A percentile compares a stretch with the other conserved stretches of the same genome.
Conservation (phyloP, 495 filamentous ascomycete genomes). For the Oleoguttula mirabilis region DNA sequence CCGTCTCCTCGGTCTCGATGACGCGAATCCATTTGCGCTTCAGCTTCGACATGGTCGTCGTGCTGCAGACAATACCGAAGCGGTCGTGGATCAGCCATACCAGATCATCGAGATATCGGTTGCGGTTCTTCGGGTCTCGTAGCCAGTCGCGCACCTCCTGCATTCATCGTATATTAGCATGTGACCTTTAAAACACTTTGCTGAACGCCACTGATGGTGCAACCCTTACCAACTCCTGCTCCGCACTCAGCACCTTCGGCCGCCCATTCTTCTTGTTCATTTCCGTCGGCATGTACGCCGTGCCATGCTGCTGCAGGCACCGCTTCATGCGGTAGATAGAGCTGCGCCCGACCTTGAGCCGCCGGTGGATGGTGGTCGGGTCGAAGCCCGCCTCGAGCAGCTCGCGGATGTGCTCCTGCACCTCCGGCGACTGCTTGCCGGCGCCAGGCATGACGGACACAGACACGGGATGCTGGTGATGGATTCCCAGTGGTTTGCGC, state of each 20-base stretch:
- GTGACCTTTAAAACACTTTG: background rate
- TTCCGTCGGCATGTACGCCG: constrained; percentile 15
- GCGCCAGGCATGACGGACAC: constrained; percentile 15
- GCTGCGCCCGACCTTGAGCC: constrained; percentile 17
- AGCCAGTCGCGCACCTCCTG: constrained; percentile 21
- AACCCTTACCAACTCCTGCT: constrained; percentile 17
- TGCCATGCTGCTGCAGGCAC: constrained; percentile 17
- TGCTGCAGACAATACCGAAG: constrained; percentile 18
- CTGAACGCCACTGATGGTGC: background rate
- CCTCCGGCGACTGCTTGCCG: constrained; percentile 14
- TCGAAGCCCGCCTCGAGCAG: constrained; percentile 21
- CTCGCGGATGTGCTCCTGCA: constrained; percentile 19
- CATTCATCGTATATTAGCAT: background rate
- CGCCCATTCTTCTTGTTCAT: constrained; percentile 21
- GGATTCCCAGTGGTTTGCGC: too few relatives aligned
- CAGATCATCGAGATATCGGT: constrained; percentile 18
- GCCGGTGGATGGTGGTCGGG: constrained; percentile 19
- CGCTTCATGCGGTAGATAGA: constrained; percentile 21
- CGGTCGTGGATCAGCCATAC: constrained; percentile 20
- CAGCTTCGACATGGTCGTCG: constrained; percentile 20
- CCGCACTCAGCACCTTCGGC: constrained; percentile 16
- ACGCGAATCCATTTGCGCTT: constrained; percentile 20
- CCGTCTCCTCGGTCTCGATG: constrained; percentile 16
- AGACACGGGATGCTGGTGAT: too few relatives aligned
- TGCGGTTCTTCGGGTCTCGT: constrained; percentile 14